These are phyloP conservation scores for Fraxinus sp. DNA, from an alignment of 305 asterid species.

Conservation along the genomic window DNA sequence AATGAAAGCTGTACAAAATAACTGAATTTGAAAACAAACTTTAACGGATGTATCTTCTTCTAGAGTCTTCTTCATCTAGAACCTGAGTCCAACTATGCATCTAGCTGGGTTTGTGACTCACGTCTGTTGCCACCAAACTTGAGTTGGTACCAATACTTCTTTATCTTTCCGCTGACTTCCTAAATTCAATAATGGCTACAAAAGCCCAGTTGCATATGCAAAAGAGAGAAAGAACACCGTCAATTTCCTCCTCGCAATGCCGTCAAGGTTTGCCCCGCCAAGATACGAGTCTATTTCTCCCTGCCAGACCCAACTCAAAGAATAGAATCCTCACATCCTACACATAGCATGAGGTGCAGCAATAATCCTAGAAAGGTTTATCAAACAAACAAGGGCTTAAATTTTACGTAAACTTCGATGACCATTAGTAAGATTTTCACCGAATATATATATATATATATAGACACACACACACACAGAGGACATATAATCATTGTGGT, in stretches of 20 bases:
- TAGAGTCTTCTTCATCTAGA: no score
- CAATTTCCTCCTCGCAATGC: background rate
- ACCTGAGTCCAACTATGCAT: no score
- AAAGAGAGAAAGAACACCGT: background rate
- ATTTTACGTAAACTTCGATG: background rate
- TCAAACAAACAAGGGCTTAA: background rate
- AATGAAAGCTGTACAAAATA: no score
- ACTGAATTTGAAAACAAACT: no score
- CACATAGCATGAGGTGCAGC: background rate
- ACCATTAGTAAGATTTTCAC: background rate
- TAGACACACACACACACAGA: background rate
- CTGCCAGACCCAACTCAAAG: constrained; percentile 21
- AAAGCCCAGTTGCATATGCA: constrained; percentile 27
- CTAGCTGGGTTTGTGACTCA: no score
- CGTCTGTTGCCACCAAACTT: no score
- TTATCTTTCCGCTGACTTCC: no score
- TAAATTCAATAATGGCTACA: constrained; percentile 30
- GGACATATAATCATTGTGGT: background rate
- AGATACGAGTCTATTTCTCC: constrained; percentile 31
- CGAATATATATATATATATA: background rate
- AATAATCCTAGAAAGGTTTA: background rate
- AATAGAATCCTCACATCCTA: constrained; percentile 16
- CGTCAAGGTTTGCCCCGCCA: constrained; percentile 42
- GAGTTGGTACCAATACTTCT: no score
- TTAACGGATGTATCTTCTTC: no score